These are phyloP conservation scores for Cercospora zeae-maydis DNA, from an alignment of 2,329 filamentous ascomycete genomes.

Conservation along the genomic window DNA sequence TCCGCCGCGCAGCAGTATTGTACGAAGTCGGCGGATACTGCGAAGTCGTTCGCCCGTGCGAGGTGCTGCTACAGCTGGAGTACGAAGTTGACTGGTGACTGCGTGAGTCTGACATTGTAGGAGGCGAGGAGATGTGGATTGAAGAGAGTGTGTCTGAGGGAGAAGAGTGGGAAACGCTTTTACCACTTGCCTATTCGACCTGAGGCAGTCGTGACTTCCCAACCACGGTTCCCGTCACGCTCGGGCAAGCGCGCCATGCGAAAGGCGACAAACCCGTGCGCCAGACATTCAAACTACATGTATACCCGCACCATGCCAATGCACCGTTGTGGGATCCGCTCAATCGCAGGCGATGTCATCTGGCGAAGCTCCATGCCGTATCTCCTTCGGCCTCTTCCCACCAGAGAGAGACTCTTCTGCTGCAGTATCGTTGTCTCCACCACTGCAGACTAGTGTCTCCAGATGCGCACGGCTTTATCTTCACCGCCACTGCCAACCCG, in stretches of 20 bases:
- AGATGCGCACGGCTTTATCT: constrained; percentile 71
- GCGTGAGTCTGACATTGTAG: background rate
- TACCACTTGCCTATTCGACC: background rate
- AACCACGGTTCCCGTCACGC: background rate
- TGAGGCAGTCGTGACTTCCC: background rate
- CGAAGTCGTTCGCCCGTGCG: background rate
- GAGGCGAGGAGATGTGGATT: background rate
- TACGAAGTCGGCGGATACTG: background rate
- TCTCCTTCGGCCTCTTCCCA: background rate
- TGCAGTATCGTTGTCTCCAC: too few species aligned
- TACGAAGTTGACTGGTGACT: constrained; percentile 8
- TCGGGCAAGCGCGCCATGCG: background rate
- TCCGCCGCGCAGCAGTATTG: background rate
- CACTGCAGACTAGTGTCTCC: constrained; percentile 52
- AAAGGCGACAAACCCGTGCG: background rate
- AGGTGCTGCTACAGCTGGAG: constrained; percentile 1
- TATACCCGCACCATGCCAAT: background rate
- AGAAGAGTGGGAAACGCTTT: background rate
- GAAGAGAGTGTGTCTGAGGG: background rate
- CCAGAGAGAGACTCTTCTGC: background rate
- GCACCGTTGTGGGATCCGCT: background rate
- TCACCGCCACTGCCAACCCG: constrained; percentile 88
- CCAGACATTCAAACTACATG: too few species aligned
- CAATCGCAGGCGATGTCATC: background rate
- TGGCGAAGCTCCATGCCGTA: background rate